Base-by-base conservation (phyloP, 169 alveolate species). In the Blepharisma undulans region DNA sequence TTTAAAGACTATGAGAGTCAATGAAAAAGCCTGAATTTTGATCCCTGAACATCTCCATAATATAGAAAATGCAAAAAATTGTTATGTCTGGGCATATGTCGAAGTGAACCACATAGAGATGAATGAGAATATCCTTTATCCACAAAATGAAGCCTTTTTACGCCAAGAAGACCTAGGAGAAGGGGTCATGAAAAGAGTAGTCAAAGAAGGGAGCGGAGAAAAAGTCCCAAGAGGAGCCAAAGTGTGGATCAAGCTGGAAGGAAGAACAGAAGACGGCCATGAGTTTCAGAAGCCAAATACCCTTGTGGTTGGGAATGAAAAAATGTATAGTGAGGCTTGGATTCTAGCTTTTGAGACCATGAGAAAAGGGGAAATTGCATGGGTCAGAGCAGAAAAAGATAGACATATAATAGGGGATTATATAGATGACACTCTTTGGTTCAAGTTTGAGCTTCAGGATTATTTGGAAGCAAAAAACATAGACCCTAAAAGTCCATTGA, bases 221-320 rank as follows among this genome's bases (percentile, higher is more conserved):
- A 14, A 25, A 7, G 7, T 78, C 16, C 25, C 29, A 10, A 16
- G 18, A 14, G 18, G 8, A 7, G 14, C 25, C 3, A 82, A 82
- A 8, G 76, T 82, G 21, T 82, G 89, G 89, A 16, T 82, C 16
- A 30, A 22, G n/a, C 10, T n/a, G 8, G 78, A 82, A 82, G 89
- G 89, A 59, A 82, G 89, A 60, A 21, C 36, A 6, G 77, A 60
- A 48, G 78, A 82, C 30, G 89, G 89, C 12, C 18, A 12, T 16
- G 33, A 48, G 10, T 82, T 82, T 30, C 89, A 82, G n/a, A 82
- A 82, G n/a, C 89, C 89, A 21, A 82, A 82, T 19, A 78, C 32
- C 2, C 16, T 27, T 27, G 60, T 78, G 10, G n/a, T 60, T 59
- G 27, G 48, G 8, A 33, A 33, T 32, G 76, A 72, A 7, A 60